Evolutionary conservation across 2,329 filamentous ascomycete genomes (phyloP).

Genomic region (Drechslerella dactyloides): DNA sequence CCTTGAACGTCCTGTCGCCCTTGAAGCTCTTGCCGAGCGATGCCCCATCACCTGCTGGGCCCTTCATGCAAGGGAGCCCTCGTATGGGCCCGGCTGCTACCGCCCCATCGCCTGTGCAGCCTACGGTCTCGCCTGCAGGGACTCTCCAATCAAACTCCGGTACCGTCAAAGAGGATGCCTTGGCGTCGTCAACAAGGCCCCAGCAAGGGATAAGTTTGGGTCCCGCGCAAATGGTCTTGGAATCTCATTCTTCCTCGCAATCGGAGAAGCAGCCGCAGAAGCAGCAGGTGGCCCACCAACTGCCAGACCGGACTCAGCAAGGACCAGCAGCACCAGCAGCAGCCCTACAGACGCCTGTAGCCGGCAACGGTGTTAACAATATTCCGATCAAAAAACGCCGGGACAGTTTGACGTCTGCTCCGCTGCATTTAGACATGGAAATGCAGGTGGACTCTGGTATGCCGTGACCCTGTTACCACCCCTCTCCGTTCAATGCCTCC

Average conservation of each 20-base stretch:
- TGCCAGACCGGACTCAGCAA: slow-evolving; percentile 16
- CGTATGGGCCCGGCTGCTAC: slow-evolving; percentile 9
- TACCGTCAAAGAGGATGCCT: slow-evolving; percentile 9
- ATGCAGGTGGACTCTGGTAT: slow-evolving; percentile 47
- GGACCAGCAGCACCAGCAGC: slow-evolving; percentile 13
- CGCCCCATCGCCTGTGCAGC: background rate
- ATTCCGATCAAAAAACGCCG: slow-evolving; percentile 27
- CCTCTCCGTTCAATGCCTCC: background rate
- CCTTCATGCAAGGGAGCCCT: slow-evolving; percentile 8
- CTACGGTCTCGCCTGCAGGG: background rate
- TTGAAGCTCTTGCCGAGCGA: slow-evolving; percentile 17
- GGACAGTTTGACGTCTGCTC: slow-evolving; percentile 38
- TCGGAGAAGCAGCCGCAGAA: slow-evolving; percentile 31
- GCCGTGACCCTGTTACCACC: background rate
- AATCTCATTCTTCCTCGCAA: slow-evolving; percentile 42
- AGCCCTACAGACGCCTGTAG: background rate
- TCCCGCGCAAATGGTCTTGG: slow-evolving; percentile 18
- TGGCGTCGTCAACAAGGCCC: slow-evolving; percentile 29
- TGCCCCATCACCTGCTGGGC: background rate
- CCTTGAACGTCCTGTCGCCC: no score
- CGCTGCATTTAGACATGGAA: slow-evolving; percentile 45
- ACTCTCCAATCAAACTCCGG: slow-evolving; percentile 28
- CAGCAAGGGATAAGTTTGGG: slow-evolving; percentile 26
- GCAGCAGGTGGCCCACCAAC: slow-evolving; percentile 21
- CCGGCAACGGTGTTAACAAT: background rate